These are phyloP conservation scores for Russula virescens DNA, from an alignment of 768 basidiomycete genomes.

Conservation along the genomic window DNA sequence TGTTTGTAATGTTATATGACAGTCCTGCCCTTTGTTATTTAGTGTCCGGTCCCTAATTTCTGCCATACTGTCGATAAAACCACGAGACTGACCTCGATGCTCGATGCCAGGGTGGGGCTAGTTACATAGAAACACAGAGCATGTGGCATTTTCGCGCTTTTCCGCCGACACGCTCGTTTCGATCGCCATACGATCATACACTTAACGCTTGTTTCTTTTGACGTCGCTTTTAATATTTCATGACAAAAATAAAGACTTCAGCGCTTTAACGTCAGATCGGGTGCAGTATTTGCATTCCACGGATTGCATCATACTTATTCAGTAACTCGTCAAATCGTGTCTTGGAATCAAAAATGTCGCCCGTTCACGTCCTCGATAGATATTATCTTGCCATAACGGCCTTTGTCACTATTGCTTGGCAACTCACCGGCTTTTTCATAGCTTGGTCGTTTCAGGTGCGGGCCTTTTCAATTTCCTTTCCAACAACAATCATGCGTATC, in stretches of 20 bases:
- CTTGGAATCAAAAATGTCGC: not conserved
- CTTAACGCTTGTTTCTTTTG: not conserved
- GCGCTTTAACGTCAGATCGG: not conserved
- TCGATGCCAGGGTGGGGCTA: not conserved
- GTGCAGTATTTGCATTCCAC: not conserved
- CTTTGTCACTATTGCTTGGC: conserved; percentile 51
- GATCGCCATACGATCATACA: not conserved
- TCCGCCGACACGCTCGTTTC: not conserved
- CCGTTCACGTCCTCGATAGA: conserved; percentile 36
- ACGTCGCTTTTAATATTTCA: conserved; percentile 3
- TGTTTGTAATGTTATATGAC: conserved; percentile 14
- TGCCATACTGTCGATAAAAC: not conserved
- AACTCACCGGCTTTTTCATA: conserved; percentile 55
- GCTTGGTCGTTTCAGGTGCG: conserved; percentile 54
- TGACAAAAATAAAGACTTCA: conserved; percentile 16
- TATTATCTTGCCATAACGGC: conserved; percentile 47
- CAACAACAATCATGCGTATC: not conserved
- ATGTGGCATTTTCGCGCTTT: not conserved
- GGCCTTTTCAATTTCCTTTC: not conserved
- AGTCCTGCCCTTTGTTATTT: not conserved
- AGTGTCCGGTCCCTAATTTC: not conserved
- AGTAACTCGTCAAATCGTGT: no score
- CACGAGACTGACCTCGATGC: not conserved
- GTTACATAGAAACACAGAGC: conserved; percentile 3
- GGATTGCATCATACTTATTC: no score